Conservation (phyloP, 805 yeast species). For the Saccharomycopsis capsularis region DNA sequence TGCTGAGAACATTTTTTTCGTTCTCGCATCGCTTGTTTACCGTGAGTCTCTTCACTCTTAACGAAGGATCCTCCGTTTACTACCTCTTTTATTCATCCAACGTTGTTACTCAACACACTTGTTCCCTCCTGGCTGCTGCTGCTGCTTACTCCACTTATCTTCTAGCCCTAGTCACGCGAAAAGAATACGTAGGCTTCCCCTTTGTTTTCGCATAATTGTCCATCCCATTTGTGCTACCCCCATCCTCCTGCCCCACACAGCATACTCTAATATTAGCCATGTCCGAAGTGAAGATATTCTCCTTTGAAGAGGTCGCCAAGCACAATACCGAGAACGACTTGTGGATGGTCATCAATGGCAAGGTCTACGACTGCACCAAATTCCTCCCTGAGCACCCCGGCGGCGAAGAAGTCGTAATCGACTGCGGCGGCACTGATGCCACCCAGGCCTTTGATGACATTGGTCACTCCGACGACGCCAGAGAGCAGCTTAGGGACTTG, state of each 20-base stretch:
- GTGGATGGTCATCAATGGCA: conserved; percentile 79
- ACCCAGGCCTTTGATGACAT: conserved; percentile 69
- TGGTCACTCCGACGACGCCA: conserved; percentile 97
- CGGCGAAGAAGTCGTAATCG: conserved; percentile 74
- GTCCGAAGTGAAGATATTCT: conserved; percentile 18
- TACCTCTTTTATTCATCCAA: too few relatives aligned
- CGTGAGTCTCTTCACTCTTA: too few relatives aligned
- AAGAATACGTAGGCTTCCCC: not conserved
- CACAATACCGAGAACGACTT: conserved; percentile 73
- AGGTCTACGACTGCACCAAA: conserved; percentile 66
- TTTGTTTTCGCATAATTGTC: not conserved
- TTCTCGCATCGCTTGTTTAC: too few relatives aligned
- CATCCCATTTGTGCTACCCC: not conserved
- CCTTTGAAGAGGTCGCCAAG: conserved; percentile 45
- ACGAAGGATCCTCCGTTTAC: too few relatives aligned
- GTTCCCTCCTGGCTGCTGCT: not conserved
- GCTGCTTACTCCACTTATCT: not conserved
- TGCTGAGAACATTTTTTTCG: too few relatives aligned
- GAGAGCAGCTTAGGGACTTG: conserved; percentile 60
- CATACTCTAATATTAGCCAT: not conserved
- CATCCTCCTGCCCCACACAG: too few relatives aligned
- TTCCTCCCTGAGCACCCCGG: conserved; percentile 59
- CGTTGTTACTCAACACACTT: too few relatives aligned
- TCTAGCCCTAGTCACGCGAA: not conserved
- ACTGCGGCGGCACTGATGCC: conserved; percentile 78